Evolutionary conservation across 2,329 filamentous ascomycete species (phyloP).

Genomic region (Fusarium palustre): DNA sequence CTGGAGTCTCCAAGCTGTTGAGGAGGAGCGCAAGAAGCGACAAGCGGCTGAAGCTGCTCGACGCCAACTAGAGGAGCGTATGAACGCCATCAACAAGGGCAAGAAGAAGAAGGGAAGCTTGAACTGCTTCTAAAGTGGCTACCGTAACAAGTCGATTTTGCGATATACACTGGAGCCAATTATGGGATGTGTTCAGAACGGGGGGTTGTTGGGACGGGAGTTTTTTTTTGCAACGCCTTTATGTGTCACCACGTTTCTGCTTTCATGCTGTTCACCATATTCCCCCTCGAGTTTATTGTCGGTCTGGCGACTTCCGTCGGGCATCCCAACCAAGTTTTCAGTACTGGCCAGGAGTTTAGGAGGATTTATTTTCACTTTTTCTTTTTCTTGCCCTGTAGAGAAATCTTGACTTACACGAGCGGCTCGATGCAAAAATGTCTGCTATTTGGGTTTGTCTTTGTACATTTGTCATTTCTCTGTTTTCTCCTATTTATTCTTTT

Average conservation of each 20-base stretch:
- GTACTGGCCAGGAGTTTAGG: constrained; percentile 50
- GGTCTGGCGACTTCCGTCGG: constrained; percentile 33
- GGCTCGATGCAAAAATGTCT: constrained; percentile 42
- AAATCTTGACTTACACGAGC: constrained; percentile 46
- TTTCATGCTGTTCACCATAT: constrained; percentile 45
- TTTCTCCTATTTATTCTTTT: constrained; percentile 38
- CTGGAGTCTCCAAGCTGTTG: constrained; percentile 87
- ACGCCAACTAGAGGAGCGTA: constrained; percentile 91
- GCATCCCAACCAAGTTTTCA: constrained; percentile 40
- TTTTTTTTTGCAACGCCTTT: constrained; percentile 38
- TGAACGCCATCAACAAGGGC: constrained; percentile 87
- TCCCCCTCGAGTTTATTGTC: constrained; percentile 44
- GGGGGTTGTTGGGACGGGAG: constrained; percentile 21
- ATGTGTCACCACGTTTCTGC: constrained; percentile 44
- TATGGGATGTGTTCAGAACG: constrained; percentile 13
- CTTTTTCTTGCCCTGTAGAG: constrained; percentile 21
- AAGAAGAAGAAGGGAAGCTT: constrained; percentile 96
- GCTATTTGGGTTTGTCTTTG: constrained; percentile 33
- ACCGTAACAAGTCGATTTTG: constrained; percentile 34
- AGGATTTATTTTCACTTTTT: constrained; percentile 34
- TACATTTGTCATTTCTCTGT: constrained; percentile 35
- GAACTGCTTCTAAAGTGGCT: constrained; percentile 86
- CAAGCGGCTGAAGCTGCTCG: constrained; percentile 89
- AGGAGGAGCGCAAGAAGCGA: constrained; percentile 95
- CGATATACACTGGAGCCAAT: constrained; percentile 25